Evolutionary conservation across 441 rosid species (phyloP).

Genomic region (Macaranga tanarius): DNA sequence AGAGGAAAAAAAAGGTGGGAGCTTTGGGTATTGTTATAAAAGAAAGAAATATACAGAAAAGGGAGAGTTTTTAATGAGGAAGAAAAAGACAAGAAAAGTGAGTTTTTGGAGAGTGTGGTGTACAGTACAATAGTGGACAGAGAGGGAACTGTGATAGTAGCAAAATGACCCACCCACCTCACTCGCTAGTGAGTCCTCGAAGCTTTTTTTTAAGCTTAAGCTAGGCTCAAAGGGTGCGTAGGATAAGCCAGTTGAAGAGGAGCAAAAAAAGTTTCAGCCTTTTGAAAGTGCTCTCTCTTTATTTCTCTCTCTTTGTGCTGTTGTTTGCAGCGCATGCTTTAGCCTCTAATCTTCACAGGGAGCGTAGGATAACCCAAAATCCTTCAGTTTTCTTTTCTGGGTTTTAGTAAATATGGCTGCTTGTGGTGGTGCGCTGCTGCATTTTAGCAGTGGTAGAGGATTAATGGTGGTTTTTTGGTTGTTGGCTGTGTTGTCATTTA

Average conservation of each 20-base stretch:
- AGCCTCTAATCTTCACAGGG: slow-evolving; percentile 21
- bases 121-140: slow-evolving; percentile 24
- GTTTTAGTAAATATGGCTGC: slow-evolving; percentile 18
- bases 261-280: slow-evolving; percentile 24
- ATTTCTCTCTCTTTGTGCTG: neutral
- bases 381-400: neutral
- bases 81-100: slow-evolving; percentile 30
- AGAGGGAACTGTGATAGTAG: slow-evolving; percentile 3
- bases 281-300: slow-evolving; percentile 10
- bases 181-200: too few relatives aligned
- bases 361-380: slow-evolving; percentile 29
- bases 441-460: slow-evolving; percentile 25
- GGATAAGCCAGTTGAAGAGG: slow-evolving; percentile 25
- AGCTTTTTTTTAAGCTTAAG: too few relatives aligned
- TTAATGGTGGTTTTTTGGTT: slow-evolving; percentile 34
- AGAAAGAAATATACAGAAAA: neutral
- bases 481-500: slow-evolving; percentile 43
- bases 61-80: slow-evolving; percentile 24
- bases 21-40: neutral
- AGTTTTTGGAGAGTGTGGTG: neutral
- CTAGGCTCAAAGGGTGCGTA: slow-evolving; percentile 23
- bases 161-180: slow-evolving; percentile 34
- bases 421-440: slow-evolving; percentile 13
- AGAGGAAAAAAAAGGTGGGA: neutral
- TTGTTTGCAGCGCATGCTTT: slow-evolving; percentile 3